Base-by-base conservation (phyloP, 768 basidiomycete species). In the Neoboletus magnificus region DNA sequence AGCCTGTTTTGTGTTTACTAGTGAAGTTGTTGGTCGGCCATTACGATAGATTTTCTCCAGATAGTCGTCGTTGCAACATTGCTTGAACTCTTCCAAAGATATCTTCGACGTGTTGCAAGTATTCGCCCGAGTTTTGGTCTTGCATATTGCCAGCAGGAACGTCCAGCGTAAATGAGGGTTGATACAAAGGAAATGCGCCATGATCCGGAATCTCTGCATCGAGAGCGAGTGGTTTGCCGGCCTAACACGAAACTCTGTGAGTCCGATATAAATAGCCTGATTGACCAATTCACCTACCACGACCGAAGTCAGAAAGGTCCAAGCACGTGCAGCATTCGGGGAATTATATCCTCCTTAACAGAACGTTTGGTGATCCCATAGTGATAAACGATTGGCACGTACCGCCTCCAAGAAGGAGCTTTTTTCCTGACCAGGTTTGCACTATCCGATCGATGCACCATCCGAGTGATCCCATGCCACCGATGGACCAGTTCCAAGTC, bases 241-340 rank as follows among this genome's bases (percentile, higher is more conserved):
- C 71, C 89, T 93, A 50, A 29, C 32, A 25, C 47, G 33, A 56
- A 22, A 20, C 25, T 32, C 6, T 10, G 22, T 45, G 48, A 58
- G 39, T 56, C 40, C 40, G 10, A 50, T n/a, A n/a, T n/a, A n/a
- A n/a, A n/a, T 33, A 27, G 29, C 32, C 8, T 4, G n/a, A 41
- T 16, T 12, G 20, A 11, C 33, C 52, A 48, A 37, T 44, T 13
- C 18, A 74, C 87, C 58, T 61, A 93, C 90, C 29, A 82, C 82
- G 5, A 90, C 72, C 0, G 87, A 86, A 1, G 93, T 96, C 18
- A 94, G 72, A 63, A 84, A 84, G 1, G 91, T 77, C 92, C 93
- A 97, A 0, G 91, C 90, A 13, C 93, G 81, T 0, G 94, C 93
- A 1, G 85, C 85, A 61, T 95, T 95, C 2, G 90, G 74, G 5